Evolutionary conservation across 805 yeast genomes (phyloP).

Genomic region (Lipomyces kockii): DNA sequence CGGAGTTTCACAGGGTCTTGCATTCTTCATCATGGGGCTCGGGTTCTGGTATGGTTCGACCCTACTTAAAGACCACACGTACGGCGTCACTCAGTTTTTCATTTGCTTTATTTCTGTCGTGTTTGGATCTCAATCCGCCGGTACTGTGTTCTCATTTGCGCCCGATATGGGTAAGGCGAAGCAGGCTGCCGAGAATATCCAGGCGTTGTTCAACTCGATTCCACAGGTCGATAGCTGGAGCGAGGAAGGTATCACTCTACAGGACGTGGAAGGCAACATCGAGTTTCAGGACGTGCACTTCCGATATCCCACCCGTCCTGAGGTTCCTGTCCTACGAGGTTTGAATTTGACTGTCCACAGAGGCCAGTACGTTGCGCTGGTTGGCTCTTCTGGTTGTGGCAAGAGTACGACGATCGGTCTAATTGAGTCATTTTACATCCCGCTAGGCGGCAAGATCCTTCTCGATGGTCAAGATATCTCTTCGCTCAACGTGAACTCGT

Average conservation of each 20-base stretch:
- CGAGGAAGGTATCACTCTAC: constrained; percentile 39
- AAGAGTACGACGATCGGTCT: constrained; percentile 54
- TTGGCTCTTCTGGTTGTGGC: constrained; percentile 79
- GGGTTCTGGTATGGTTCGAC: constrained; percentile 53
- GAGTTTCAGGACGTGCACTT: constrained; percentile 50
- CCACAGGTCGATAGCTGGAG: constrained; percentile 48
- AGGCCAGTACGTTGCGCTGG: constrained; percentile 85
- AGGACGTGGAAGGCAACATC: constrained; percentile 54
- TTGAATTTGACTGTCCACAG: constrained; percentile 55
- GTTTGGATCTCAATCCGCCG: constrained; percentile 53
- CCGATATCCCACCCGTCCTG: constrained; percentile 43
- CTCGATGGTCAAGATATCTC: constrained; percentile 59
- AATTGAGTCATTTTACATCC: constrained; percentile 58
- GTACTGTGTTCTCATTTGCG: constrained; percentile 49
- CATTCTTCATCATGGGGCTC: constrained; percentile 50
- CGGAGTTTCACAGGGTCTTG: constrained; percentile 48
- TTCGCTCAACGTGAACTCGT: constrained; percentile 55
- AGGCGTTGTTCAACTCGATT: constrained; percentile 42
- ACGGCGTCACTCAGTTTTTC: constrained; percentile 45
- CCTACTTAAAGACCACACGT: constrained; percentile 42
- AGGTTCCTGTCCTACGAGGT: constrained; percentile 41
- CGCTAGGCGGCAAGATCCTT: constrained; percentile 54
- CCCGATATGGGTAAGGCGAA: constrained; percentile 53
- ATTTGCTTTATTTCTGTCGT: constrained; percentile 48
- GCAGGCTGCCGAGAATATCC: constrained; percentile 46